Conservation (phyloP, 192 early-diverging fungal species). For the Allomyces arbusculus region DNA sequence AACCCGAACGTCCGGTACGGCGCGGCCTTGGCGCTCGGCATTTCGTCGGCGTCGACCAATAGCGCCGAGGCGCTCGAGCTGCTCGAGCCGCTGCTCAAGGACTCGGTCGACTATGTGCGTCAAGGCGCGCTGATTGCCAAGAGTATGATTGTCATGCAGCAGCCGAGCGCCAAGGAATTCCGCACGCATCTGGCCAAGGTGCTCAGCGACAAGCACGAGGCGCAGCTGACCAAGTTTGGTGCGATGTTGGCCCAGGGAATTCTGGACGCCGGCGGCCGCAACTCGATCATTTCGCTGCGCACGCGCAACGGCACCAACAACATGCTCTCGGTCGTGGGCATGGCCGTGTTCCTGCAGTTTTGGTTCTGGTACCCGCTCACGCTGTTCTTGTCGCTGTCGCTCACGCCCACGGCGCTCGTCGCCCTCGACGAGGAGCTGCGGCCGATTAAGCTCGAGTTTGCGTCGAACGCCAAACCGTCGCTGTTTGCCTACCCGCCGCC, state of each 20-base stretch:
- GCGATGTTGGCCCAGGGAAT: conserved; percentile 91
- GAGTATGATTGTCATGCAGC: conserved; percentile 90
- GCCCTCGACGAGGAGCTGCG: conserved; percentile 75
- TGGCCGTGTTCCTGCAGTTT: conserved; percentile 95
- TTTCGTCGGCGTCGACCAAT: conserved; percentile 81
- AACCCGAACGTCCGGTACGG: conserved; percentile 98
- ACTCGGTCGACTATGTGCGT: conserved; percentile 90
- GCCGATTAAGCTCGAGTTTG: conserved; percentile 64
- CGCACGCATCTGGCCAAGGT: conserved; percentile 72
- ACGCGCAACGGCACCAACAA: conserved; percentile 71
- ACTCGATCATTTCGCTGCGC: conserved; percentile 83
- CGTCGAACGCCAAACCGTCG: conserved; percentile 67
- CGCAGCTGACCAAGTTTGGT: conserved; percentile 84
- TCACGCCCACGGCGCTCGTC: conserved; percentile 88
- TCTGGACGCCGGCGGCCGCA: conserved; percentile 93
- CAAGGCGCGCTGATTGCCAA: conserved; percentile 89
- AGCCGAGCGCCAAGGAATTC: conserved; percentile 55
- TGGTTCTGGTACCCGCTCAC: conserved; percentile 99
- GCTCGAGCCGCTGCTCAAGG: conserved; percentile 93
- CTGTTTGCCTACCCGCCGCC: conserved; percentile 84
- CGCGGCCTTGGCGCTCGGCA: conserved; percentile 84
- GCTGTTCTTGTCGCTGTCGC: conserved; percentile 85
- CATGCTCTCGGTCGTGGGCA: conserved; percentile 93
- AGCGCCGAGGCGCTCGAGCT: conserved; percentile 66
- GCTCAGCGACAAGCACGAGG: conserved; percentile 80